Base-by-base conservation (phyloP, 192 early-diverging fungal genomes). In the Coemansia sp. region DNA sequence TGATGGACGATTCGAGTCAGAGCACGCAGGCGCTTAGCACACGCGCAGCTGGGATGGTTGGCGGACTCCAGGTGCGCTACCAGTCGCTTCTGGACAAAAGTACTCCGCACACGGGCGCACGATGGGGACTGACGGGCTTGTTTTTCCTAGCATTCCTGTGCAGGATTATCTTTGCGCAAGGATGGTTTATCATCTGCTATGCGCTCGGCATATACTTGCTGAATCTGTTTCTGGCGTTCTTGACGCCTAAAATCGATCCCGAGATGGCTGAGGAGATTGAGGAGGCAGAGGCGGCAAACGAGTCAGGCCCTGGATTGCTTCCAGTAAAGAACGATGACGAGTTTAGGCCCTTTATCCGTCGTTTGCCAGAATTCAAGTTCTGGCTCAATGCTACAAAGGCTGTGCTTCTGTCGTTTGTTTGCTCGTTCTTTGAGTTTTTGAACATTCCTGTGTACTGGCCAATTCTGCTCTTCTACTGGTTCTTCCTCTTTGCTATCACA, bases 361-460 rank as follows among this genome's bases (percentile, higher is more conserved):
- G 98, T 65, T 76, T 99, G 61, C 96, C 98, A 18, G 98, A 99
- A 78, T 98, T 99, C 82, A 99, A 98, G 85, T 98, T 97, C 72
- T 99, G 98, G 98, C 86, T 91, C 78, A 87, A 89, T 61, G 86
- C 92, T 43, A 96, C 92, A 12, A 81, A 90, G 69, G 93, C 94
- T 0, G 88, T 94, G 46, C 42, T 88, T 49, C 88, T 95, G 63
- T 89, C 96, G 13, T 78, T 96, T 48, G 77, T 93, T 41, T 96
- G 95, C 85, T 93, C 94, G 49, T 86, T 97, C 68, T 90, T 95
- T 78, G 62, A 86, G n/a, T 72, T 92, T 54, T 90, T 98, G 72
- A 95, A 99, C 70, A 87, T 99, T 48, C 98, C 98, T 13, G 98
- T 99, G 6, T 99, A 94, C 82, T 99, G 98, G 98, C 98, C 98